Evolutionary conservation across 768 basidiomycete genomes (phyloP).

Genomic region (Dentipellis fragilis): DNA sequence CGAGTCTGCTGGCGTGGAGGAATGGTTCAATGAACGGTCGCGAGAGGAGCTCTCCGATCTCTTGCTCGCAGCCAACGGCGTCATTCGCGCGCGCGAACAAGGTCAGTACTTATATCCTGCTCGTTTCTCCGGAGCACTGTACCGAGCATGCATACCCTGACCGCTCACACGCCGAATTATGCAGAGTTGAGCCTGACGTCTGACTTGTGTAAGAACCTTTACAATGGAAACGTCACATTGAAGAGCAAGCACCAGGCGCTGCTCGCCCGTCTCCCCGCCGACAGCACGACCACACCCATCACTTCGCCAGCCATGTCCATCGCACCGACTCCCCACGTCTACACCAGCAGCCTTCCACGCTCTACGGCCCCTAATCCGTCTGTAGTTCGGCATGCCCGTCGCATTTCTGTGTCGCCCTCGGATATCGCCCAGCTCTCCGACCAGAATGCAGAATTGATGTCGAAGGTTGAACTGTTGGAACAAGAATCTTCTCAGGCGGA

Average conservation of each 20-base stretch:
- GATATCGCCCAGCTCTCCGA: conserved; percentile 67
- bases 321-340: conserved; percentile 11
- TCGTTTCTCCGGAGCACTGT: no score
- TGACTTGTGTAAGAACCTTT: conserved; percentile 56
- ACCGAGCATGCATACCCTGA: background rate
- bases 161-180: background rate
- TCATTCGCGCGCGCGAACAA: conserved; percentile 69
- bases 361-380: conserved; percentile 6
- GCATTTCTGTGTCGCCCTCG: conserved; percentile 54
- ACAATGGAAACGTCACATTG: conserved; percentile 57
- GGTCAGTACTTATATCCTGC: conserved; percentile 35
- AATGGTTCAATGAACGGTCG: conserved; percentile 57
- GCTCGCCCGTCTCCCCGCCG: conserved; percentile 45
- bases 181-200: conserved; percentile 62
- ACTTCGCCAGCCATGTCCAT: conserved; percentile 16
- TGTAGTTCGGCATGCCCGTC: conserved; percentile 25
- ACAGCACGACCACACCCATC: conserved; percentile 13
- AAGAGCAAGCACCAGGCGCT: conserved; percentile 66
- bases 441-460: conserved; percentile 74
- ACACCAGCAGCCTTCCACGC: conserved; percentile 7
- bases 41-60: conserved; percentile 63
- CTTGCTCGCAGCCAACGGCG: conserved; percentile 59
- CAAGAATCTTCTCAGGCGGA: conserved; percentile 59
- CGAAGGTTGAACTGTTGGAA: conserved; percentile 69
- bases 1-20: conserved; percentile 19